Evolutionary conservation across 163 green algal genomes (phyloP).

Genomic region (Chloromonas sp.): DNA sequence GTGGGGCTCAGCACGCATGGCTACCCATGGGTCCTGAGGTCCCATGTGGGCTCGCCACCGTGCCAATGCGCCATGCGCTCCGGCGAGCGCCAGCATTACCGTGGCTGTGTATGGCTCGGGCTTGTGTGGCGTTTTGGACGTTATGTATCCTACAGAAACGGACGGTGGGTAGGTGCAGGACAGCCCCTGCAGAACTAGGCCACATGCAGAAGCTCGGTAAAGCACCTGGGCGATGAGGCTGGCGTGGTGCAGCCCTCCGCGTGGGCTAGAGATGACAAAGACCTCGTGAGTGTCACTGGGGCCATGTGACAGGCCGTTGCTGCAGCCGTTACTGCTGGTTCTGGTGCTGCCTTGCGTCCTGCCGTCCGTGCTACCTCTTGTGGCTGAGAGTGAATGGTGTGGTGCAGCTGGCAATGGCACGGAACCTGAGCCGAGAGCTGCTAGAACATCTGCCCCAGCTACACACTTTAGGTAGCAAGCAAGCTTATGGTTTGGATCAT

Average conservation of each 20-base stretch:
- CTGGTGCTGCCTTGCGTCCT: neutral
- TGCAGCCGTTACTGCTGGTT: neutral
- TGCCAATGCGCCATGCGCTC: too few relatives aligned
- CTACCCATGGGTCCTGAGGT: neutral
- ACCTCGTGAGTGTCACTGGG: neutral
- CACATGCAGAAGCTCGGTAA: neutral
- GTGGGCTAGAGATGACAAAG: neutral
- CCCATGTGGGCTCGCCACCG: neutral
- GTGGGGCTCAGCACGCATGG: neutral
- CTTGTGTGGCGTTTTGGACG: neutral
- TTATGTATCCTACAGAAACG: neutral
- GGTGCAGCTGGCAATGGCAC: too few relatives aligned
- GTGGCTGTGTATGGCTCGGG: neutral
- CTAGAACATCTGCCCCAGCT: too few relatives aligned
- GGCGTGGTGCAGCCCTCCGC: neutral
- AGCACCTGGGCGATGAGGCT: neutral
- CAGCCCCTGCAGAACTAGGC: neutral
- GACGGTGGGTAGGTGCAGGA: neutral
- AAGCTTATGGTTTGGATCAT: too few relatives aligned
- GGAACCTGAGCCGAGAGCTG: too few relatives aligned
- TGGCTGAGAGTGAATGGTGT: too few relatives aligned
- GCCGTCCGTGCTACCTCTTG: too few relatives aligned
- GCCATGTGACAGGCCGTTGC: neutral
- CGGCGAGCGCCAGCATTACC: neutral
- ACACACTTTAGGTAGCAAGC: too few relatives aligned